A percentile compares a stretch with the other conserved stretches of the same genome.
phyloP scores from a whole-genome alignment of 2,329 filamentous ascomycete species.

The Aschersonia sp. region DNA sequence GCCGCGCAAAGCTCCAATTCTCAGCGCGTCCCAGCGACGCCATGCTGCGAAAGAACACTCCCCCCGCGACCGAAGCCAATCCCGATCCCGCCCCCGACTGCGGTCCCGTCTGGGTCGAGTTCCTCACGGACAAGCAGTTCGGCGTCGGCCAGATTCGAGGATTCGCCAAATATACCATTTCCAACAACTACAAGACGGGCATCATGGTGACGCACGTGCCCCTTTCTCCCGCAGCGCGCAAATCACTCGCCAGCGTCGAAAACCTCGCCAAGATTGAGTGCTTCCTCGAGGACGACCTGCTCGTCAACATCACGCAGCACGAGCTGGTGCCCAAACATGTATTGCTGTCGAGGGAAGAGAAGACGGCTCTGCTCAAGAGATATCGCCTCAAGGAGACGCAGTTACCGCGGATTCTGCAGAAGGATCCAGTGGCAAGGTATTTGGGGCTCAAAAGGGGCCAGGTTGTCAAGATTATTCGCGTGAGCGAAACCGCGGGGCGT shows the following conservation, averaged over 20 bases:
- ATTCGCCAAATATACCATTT: conserved; percentile 70
- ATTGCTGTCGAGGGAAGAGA: conserved; percentile 79
- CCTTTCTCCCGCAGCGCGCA: conserved; percentile 75
- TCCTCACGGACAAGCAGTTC: conserved; percentile 64
- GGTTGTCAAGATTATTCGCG: conserved; percentile 96
- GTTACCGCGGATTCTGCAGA: conserved; percentile 78
- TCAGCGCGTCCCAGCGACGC: conserved; percentile 68
- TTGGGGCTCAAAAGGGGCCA: conserved; percentile 80
- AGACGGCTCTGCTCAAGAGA: conserved; percentile 66
- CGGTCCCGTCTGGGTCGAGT: conserved; percentile 88
- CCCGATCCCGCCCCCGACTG: conserved; percentile 59
- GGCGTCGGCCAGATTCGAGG: conserved; percentile 85
- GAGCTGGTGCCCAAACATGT: conserved; percentile 93
- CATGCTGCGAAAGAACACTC: conserved; percentile 77
- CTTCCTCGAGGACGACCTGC: conserved; percentile 87
- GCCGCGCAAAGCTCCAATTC: conserved; percentile 52
- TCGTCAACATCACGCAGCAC: conserved; percentile 97
- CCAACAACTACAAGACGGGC: conserved; percentile 74
- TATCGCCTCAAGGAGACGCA: conserved; percentile 97
- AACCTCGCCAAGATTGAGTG: conserved; percentile 74
- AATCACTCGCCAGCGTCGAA: conserved; percentile 66
- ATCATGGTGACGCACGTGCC: conserved; percentile 76
- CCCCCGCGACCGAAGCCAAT: conserved; percentile 51
- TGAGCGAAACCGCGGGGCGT: conserved; percentile 84
- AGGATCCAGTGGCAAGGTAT: conserved; percentile 87